Evolutionary conservation across 176 grass and related monocot species (phyloP).

Genomic region (Carex myosuroides): DNA sequence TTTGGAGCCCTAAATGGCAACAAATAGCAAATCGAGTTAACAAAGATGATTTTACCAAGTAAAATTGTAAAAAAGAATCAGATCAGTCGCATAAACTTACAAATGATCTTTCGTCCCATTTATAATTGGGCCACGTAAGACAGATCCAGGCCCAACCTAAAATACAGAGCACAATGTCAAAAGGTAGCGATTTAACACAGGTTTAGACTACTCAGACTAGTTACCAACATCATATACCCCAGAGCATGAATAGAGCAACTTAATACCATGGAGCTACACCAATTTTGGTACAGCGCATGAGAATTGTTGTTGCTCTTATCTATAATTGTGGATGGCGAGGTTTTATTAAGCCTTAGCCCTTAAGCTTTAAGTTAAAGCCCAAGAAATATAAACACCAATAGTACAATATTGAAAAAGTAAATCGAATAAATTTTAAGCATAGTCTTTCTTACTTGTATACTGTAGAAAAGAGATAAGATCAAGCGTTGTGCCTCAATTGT

Average conservation of each 20-base stretch:
- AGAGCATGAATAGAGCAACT: background rate
- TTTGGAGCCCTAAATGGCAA: constrained; percentile 63
- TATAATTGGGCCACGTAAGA: constrained; percentile 73
- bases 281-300: background rate
- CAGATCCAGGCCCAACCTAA: constrained; percentile 93
- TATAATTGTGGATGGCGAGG: background rate
- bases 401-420: constrained; percentile 5
- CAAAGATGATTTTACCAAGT: constrained; percentile 16
- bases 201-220: background rate
- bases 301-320: background rate
- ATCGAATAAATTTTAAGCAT: constrained; percentile 20
- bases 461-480: constrained; percentile 99
- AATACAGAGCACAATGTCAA: constrained; percentile 28
- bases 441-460: constrained; percentile 59
- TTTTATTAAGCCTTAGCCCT: background rate
- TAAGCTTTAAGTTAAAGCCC: background rate
- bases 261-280: background rate
- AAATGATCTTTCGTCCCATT: constrained; percentile 64
- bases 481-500: constrained; percentile 83
- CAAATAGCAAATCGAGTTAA: constrained; percentile 30
- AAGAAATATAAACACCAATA: background rate
- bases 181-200: background rate
- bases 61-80: constrained; percentile 19
- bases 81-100: constrained; percentile 49
- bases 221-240: background rate